Percentiles rank a stretch among this genome's conserved stretches.
phyloP scores from a whole-genome alignment of 148 eudicot species.

The Diospyros kaki region DNA sequence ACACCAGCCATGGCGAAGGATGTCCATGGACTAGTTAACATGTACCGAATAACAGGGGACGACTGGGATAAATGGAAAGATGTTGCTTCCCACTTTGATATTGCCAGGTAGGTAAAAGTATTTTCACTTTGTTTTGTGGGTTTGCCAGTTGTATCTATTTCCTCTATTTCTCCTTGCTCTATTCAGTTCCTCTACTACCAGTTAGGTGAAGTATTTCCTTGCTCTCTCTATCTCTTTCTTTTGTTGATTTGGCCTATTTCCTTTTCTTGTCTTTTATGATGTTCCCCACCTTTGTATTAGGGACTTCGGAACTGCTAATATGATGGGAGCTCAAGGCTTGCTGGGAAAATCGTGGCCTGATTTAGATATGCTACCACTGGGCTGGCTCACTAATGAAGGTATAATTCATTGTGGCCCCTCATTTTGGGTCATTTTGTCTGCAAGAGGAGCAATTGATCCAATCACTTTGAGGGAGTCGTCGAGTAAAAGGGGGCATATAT shows the following conservation, averaged over 20 bases:
- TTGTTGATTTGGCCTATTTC: neutral
- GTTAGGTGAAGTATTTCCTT: neutral
- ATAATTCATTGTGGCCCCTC: neutral
- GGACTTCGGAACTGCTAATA: conserved; percentile 68
- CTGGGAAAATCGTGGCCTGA: conserved; percentile 95
- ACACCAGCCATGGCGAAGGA: conserved; percentile 75
- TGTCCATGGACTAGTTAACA: conserved; percentile 59
- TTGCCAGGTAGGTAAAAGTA: conserved; percentile 45
- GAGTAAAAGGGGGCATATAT: neutral
- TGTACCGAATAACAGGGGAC: conserved; percentile 95
- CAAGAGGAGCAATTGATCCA: neutral
- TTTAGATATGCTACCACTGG: conserved; percentile 94
- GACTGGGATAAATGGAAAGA: conserved; percentile 96
- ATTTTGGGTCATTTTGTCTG: neutral
- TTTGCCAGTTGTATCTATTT: neutral
- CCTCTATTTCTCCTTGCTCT: neutral
- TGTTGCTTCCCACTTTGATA: conserved; percentile 75
- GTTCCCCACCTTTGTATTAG: conserved; percentile 26
- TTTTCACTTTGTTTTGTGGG: neutral
- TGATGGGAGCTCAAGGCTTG: conserved; percentile 74
- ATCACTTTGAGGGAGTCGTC: too few species aligned
- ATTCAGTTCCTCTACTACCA: neutral
- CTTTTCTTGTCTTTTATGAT: neutral
- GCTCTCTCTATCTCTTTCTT: neutral
- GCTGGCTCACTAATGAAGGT: conserved; percentile 92